These are phyloP conservation scores for Eremothecium coryli DNA, from an alignment of 1,139 yeast genomes.

Conservation along the genomic window DNA sequence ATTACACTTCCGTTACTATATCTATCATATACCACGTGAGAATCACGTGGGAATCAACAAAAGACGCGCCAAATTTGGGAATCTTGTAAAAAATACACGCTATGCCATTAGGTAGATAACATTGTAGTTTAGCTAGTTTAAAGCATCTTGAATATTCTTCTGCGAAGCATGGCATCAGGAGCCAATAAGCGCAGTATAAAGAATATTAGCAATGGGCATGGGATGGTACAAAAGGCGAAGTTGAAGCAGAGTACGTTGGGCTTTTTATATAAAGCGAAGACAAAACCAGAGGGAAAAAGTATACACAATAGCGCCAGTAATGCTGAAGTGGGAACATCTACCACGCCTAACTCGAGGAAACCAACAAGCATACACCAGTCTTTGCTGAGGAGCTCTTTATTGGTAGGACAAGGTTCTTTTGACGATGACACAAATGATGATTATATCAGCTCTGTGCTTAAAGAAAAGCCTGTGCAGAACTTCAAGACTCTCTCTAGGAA, in stretches of 20 bases:
- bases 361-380: background rate
- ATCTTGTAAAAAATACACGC: too few species aligned
- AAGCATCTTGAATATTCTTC: too few species aligned
- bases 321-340: background rate
- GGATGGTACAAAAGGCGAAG: constrained; percentile 2
- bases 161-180: too few species aligned
- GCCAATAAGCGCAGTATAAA: too few species aligned
- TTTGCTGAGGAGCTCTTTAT: background rate
- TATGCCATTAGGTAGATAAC: too few species aligned
- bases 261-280: constrained; percentile 1
- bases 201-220: too few species aligned
- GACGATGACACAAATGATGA: constrained; percentile 25
- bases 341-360: background rate
- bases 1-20: too few species aligned
- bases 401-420: constrained; percentile 28
- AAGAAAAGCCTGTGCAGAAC: constrained; percentile 19
- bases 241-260: constrained; percentile 4
- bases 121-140: too few species aligned
- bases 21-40: too few species aligned
- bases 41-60: too few species aligned
- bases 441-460: constrained; percentile 17
- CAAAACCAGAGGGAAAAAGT: background rate
- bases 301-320: background rate
- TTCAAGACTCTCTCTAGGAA: constrained; percentile 16
- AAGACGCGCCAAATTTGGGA: too few species aligned